Percentiles rank a stretch among this genome's conserved stretches.
Conservation (phyloP, 106 monocot genomes). For the Acorus calamus region DNA sequence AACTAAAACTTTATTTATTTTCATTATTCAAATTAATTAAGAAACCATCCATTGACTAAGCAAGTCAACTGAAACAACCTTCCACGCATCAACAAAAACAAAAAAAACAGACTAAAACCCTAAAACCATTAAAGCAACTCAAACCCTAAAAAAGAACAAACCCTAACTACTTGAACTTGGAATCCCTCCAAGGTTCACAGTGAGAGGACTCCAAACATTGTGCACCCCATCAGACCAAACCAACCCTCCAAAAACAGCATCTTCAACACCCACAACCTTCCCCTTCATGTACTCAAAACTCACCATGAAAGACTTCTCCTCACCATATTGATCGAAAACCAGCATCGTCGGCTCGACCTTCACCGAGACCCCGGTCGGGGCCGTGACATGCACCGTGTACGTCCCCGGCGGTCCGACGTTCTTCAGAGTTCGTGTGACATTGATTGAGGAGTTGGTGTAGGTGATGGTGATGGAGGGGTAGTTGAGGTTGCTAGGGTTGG, state of each 20-base stretch:
- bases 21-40: too few relatives aligned
- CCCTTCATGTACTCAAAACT: constrained; percentile 11
- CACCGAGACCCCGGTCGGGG: constrained; percentile 28
- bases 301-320: constrained; percentile 38
- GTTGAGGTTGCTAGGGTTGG: constrained; percentile 25
- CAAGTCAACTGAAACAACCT: too few relatives aligned
- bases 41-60: too few relatives aligned
- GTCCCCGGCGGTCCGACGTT: constrained; percentile 50
- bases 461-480: constrained; percentile 50
- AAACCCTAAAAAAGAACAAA: neutral
- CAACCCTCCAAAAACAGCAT: constrained; percentile 22
- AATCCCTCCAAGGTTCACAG: constrained; percentile 7
- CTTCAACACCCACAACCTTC: neutral
- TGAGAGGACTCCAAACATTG: constrained; percentile 24
- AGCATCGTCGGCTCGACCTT: constrained; percentile 32
- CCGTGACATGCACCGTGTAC: constrained; percentile 22
- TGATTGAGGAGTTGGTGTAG: constrained; percentile 6
- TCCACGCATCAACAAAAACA: too few relatives aligned
- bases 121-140: too few relatives aligned
- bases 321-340: constrained; percentile 27
- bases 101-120: too few relatives aligned
- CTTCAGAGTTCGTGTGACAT: constrained; percentile 37
- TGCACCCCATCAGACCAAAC: constrained; percentile 37
- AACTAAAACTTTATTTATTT: too few relatives aligned
- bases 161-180: neutral